Conservation (phyloP, 306 rosid species). For the Vachellia pachyceras region DNA sequence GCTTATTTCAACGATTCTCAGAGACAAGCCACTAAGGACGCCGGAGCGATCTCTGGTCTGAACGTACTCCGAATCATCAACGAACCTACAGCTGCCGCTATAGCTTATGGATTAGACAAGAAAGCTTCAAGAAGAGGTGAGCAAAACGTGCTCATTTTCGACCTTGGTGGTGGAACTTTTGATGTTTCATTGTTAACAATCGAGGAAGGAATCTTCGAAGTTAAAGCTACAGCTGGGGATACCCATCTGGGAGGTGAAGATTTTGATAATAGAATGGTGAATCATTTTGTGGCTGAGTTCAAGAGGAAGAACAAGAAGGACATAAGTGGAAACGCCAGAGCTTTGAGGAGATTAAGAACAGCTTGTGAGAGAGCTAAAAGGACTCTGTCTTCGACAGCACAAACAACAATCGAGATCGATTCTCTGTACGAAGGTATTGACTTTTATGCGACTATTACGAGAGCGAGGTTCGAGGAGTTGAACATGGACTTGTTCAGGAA, state of each 20-base stretch:
- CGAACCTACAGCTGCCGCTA: constrained; percentile 86
- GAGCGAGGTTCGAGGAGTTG: constrained; percentile 87
- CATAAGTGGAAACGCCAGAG: constrained; percentile 68
- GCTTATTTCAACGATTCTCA: constrained; percentile 91
- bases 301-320: constrained; percentile 77
- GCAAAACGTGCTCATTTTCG: constrained; percentile 76
- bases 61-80: constrained; percentile 80
- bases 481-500: constrained; percentile 80
- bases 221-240: constrained; percentile 84
- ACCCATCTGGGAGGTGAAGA: constrained; percentile 91
- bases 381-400: constrained; percentile 67
- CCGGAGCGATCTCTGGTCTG: constrained; percentile 65
- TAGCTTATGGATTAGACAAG: constrained; percentile 83
- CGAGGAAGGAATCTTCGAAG: constrained; percentile 87
- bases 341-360: constrained; percentile 77
- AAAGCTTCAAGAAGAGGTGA: constrained; percentile 72
- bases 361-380: constrained; percentile 85
- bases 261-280: constrained; percentile 81
- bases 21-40: constrained; percentile 86
- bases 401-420: constrained; percentile 80
- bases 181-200: constrained; percentile 75
- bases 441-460: constrained; percentile 69
- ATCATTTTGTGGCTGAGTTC: constrained; percentile 74
- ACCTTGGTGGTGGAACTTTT: constrained; percentile 80
- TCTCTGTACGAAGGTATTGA: constrained; percentile 80